Base-by-base conservation (phyloP, 768 basidiomycete species). In the Baorangia bicolor region DNA sequence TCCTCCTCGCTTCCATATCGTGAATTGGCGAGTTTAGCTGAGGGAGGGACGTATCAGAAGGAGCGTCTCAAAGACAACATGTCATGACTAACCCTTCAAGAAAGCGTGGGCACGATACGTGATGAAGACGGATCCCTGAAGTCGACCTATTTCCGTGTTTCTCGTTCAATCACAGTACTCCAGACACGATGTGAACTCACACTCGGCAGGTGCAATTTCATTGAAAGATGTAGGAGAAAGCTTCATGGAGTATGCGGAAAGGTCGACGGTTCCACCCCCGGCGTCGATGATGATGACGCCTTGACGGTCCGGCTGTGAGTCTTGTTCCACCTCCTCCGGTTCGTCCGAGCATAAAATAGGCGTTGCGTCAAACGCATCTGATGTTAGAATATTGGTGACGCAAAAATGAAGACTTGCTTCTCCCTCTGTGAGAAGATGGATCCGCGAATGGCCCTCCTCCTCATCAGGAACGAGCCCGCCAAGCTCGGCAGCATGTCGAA, bases 351-450 rank as follows among this genome's bases (percentile, higher is more conserved):
- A 49, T n/a, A 59, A 18, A 5, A 55, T 57, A 3, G 64, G 53
- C 28, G 38, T 57, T 1, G 46, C 25, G 6, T 52, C 55, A 20
- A 65, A 51, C 33, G 45, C 25, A 3, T 77, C 73, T 2, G 65
- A 70, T 1, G 75, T 69, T 6, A 81, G 60, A 0, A 79, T 75
- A 57, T 75, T 78, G 39, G 74, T 70, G 18, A 84, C 72, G 43
- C 82, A 84, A 57, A 79, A 85, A 60, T 85, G 78, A 4, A 60
- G 58, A 31, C 58, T 83, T 0, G 84, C 84, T 64, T 85, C 84
- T 1, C 84, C 84, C 57, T 86, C 84, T 0, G 83, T 85, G 5
- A 85, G 78, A 50, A 86, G 81, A 4, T 75, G 77, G 2, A 85
- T 64, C 0, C 80, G 76, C 2, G 69, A 64, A 30, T 60, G 76